Percentiles rank a stretch among this genome's conserved stretches.
Conservation (phyloP, 257 asterid genomes). For the Leptodermis oblonga region DNA sequence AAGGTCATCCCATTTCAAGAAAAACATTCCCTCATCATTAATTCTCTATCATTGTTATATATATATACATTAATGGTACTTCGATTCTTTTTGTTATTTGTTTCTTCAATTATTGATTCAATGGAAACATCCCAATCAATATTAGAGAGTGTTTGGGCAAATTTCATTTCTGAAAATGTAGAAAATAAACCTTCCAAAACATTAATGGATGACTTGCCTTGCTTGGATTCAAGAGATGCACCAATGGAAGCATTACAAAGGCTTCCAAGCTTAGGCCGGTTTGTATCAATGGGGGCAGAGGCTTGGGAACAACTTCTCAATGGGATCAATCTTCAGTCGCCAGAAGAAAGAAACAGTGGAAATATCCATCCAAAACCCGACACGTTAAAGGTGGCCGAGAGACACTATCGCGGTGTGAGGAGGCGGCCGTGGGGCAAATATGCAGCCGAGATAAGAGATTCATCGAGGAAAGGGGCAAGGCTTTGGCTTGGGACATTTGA, state of each 20-base stretch:
- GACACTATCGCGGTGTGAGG: slow-evolving; percentile 66
- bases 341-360: too few species aligned
- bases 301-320: slow-evolving; percentile 61
- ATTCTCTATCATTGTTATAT: background rate
- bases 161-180: slow-evolving; percentile 38
- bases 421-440: slow-evolving; percentile 80
- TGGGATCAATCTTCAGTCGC: slow-evolving; percentile 13
- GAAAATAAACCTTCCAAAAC: slow-evolving; percentile 15
- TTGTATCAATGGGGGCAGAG: slow-evolving; percentile 71
- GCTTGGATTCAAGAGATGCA: slow-evolving; percentile 26
- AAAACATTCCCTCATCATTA: slow-evolving; percentile 3
- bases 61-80: too few species aligned
- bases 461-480: slow-evolving; percentile 59
- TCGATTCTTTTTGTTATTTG: background rate
- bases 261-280: slow-evolving; percentile 65
- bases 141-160: slow-evolving; percentile 70
- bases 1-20: background rate
- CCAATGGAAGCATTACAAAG: slow-evolving; percentile 36
- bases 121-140: slow-evolving; percentile 13
- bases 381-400: slow-evolving; percentile 12
- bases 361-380: background rate
- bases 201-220: slow-evolving; percentile 37
- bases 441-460: slow-evolving; percentile 79
- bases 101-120: too few species aligned
- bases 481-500: slow-evolving; percentile 74